These are phyloP conservation scores for Sugiyamaella neomexicana DNA, from an alignment of 1,139 yeast genomes.

Conservation along the genomic window DNA sequence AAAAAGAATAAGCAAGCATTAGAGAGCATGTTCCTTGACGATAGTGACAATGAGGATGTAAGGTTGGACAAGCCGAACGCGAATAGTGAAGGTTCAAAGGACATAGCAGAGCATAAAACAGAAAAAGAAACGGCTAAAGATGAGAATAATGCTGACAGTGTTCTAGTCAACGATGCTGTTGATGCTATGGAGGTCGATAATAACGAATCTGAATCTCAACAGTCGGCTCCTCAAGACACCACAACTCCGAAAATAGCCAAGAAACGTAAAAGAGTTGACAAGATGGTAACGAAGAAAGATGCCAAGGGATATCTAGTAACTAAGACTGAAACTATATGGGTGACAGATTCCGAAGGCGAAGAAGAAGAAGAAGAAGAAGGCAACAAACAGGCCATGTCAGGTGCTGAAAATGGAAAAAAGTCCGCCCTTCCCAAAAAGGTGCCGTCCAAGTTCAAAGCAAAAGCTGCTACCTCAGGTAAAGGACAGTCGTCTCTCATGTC, in stretches of 20 bases:
- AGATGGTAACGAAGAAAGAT: constrained; percentile 22
- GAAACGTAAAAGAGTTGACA: constrained; percentile 23
- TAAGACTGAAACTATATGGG: constrained; percentile 25
- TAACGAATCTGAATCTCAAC: neutral
- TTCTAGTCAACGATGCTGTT: constrained; percentile 1
- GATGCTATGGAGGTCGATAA: constrained; percentile 16
- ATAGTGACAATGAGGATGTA: constrained; percentile 21
- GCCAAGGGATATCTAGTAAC: constrained; percentile 27
- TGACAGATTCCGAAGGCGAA: constrained; percentile 27
- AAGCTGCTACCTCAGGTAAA: constrained; percentile 14
- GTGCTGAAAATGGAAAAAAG: neutral
- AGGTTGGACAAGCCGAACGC: constrained; percentile 1
- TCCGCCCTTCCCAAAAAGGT: constrained; percentile 16
- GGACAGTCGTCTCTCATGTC: constrained; percentile 28
- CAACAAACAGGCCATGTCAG: neutral
- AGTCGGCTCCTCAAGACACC: neutral
- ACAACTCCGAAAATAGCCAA: neutral
- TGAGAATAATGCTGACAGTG: neutral
- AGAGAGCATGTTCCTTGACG: constrained; percentile 27
- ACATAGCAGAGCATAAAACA: neutral
- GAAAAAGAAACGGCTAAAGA: constrained; percentile 8
- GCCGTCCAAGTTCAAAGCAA: constrained; percentile 14
- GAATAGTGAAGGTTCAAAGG: constrained; percentile 5
- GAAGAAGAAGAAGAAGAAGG: constrained; percentile 11
- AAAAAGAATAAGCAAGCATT: constrained; percentile 22